Base-by-base conservation (phyloP, 108 stramenopile genomes). In the Seminavis robusta region DNA sequence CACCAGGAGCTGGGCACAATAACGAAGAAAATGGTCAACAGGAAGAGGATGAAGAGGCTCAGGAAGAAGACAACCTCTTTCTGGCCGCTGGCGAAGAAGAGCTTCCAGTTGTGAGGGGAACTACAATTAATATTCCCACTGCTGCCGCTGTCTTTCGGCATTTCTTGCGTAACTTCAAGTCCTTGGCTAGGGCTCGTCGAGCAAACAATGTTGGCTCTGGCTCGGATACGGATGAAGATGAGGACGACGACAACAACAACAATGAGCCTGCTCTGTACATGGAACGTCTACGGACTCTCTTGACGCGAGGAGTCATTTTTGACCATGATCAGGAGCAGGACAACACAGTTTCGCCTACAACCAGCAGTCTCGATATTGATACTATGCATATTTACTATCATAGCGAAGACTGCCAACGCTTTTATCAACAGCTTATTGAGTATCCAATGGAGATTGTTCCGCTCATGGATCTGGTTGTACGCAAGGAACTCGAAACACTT, bases 371-470 rank as follows among this genome's bases (percentile, higher is more conserved):
- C 28, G 94, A 96, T 55, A 70, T 98, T 32, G 91, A 99, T 83
- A 78, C 94, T 13, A 71, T 88, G 47, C 96, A 99, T 64, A 66
- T 99, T 17, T 82, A 69, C 73, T 88, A 78, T 53, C 95, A 93
- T 65, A 69, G 72, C 58, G 83, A 73, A 34, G 82, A 68, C 32
- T 92, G 86, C 47, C 81, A 89, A 60, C 48, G 71, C 9, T 67
- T 99, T 19, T 98, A 99, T 74, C 70, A 87, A 45, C 95, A 97
- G 81, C 76, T 99, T 37, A 65, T 94, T 9, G 74, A 71, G 41
- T 98, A 94, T 67, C 97, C 98, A 17, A 80, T 90, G 59, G 98
- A 99, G 67, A 80, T 98, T 23, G 82, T 99, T 30, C 94, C 95
- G 0, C 63, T 97, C 54, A 85, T 99, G 93, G 99, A 99, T 74